These are phyloP conservation scores for Heliosperma pusillum DNA, from an alignment of 148 eudicot species.

Conservation along the genomic window DNA sequence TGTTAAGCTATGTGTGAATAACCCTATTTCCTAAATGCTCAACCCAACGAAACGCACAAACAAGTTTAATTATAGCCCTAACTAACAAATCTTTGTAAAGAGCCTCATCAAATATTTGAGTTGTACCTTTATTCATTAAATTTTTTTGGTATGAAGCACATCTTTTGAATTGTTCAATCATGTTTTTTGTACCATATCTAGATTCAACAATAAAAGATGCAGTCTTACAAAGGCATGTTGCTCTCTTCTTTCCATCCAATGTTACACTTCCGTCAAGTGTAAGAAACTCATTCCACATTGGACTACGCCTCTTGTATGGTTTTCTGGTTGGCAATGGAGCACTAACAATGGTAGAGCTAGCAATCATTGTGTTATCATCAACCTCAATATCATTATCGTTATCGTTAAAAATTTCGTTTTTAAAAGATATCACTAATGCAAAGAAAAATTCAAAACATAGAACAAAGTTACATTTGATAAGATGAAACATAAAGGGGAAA, in stretches of 20 bases:
- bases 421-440: too few species aligned
- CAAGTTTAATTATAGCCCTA: neutral
- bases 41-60: neutral
- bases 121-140: neutral
- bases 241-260: neutral
- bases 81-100: neutral
- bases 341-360: too few species aligned
- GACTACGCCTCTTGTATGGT: too few species aligned
- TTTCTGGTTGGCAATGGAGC: too few species aligned
- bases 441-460: too few species aligned
- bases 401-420: too few species aligned
- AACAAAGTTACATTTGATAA: too few species aligned
- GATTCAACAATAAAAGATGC: neutral
- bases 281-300: neutral
- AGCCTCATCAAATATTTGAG: neutral
- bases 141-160: neutral
- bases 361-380: too few species aligned
- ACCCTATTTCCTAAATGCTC: neutral
- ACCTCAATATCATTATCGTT: too few species aligned
- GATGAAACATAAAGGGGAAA: too few species aligned
- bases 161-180: neutral
- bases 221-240: neutral
- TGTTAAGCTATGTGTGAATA: constrained; percentile 1
- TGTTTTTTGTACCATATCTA: neutral
- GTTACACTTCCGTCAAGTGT: neutral